Evolutionary conservation across 2,329 filamentous ascomycete genomes (phyloP).

Genomic region (Fusarium sublunatum): DNA sequence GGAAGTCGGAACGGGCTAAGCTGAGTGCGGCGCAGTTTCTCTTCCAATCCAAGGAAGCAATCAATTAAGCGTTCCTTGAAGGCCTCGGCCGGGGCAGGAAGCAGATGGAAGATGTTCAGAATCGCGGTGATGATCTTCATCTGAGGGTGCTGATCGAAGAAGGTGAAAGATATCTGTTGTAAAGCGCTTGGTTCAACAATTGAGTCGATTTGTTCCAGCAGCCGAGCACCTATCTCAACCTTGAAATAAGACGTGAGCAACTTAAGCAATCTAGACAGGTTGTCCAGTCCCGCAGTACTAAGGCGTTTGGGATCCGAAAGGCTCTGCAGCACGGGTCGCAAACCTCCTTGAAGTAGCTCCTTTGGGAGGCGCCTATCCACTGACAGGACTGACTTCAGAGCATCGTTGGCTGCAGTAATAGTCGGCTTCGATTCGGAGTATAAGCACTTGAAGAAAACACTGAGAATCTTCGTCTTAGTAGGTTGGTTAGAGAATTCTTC

Average conservation of each 20-base stretch:
- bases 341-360: slow-evolving; percentile 91
- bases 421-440: slow-evolving; percentile 94
- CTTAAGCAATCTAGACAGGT: slow-evolving; percentile 87
- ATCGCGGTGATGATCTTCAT: slow-evolving; percentile 97
- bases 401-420: slow-evolving; percentile 92
- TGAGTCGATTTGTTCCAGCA: slow-evolving; percentile 93
- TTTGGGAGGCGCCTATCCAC: slow-evolving; percentile 94
- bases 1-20: slow-evolving; percentile 92
- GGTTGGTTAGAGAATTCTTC: slow-evolving; percentile 85
- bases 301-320: slow-evolving; percentile 93
- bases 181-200: slow-evolving; percentile 84
- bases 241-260: slow-evolving; percentile 99
- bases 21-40: slow-evolving; percentile 84
- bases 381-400: slow-evolving; percentile 85
- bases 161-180: slow-evolving; percentile 92
- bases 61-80: slow-evolving; percentile 94
- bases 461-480: slow-evolving; percentile 79
- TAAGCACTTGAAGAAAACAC: slow-evolving; percentile 97
- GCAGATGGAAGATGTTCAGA: slow-evolving; percentile 96
- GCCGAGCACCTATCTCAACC: slow-evolving; percentile 90
- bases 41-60: slow-evolving; percentile 88
- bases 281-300: slow-evolving; percentile 89
- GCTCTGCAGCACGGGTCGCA: slow-evolving; percentile 95
- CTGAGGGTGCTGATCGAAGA: slow-evolving; percentile 90
- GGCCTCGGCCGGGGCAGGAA: slow-evolving; percentile 87